These are phyloP conservation scores for Leccinum huronense DNA, from an alignment of 1,284 basidiomycete genomes.

Conservation along the genomic window DNA sequence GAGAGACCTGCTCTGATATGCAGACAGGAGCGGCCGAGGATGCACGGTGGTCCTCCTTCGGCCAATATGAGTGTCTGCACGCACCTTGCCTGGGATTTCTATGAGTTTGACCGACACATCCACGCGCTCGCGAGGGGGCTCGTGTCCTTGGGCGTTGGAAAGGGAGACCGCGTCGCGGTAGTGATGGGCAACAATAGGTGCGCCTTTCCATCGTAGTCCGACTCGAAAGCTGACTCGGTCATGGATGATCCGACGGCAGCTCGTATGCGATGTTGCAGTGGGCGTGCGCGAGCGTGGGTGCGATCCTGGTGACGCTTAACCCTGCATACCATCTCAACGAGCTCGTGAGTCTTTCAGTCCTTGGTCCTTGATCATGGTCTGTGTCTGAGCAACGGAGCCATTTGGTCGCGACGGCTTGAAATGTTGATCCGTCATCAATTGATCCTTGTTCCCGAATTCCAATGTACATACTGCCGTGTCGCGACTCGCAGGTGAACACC, in stretches of 20 bases:
- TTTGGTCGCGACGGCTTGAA: neutral
- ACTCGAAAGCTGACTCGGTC: neutral
- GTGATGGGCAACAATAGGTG: slow-evolving; percentile 84
- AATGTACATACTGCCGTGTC: neutral
- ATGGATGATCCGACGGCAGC: slow-evolving; percentile 37
- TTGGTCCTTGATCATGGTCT: neutral
- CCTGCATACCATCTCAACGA: slow-evolving; percentile 76
- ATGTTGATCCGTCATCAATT: neutral
- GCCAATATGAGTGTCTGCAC: slow-evolving; percentile 45
- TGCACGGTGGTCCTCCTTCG: slow-evolving; percentile 59
- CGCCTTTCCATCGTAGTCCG: slow-evolving; percentile 5
- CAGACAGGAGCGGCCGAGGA: slow-evolving; percentile 53
- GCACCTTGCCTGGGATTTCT: slow-evolving; percentile 75
- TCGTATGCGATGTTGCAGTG: slow-evolving; percentile 76
- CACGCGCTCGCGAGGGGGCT: slow-evolving; percentile 70
- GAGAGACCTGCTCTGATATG: slow-evolving; percentile 66
- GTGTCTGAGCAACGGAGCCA: neutral
- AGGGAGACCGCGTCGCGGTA: slow-evolving; percentile 77
- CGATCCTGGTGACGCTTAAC: slow-evolving; percentile 63
- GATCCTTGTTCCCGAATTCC: neutral
- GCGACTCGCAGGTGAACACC: slow-evolving; percentile 48
- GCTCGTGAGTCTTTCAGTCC: slow-evolving; percentile 46
- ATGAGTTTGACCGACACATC: slow-evolving; percentile 71
- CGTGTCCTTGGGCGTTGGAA: slow-evolving; percentile 64
- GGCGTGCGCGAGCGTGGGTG: slow-evolving; percentile 79